Evolutionary conservation across 2,329 filamentous ascomycete genomes (phyloP), one percentile per base, ranked within the genome.

Genomic region (Fusarium musae): DNA sequence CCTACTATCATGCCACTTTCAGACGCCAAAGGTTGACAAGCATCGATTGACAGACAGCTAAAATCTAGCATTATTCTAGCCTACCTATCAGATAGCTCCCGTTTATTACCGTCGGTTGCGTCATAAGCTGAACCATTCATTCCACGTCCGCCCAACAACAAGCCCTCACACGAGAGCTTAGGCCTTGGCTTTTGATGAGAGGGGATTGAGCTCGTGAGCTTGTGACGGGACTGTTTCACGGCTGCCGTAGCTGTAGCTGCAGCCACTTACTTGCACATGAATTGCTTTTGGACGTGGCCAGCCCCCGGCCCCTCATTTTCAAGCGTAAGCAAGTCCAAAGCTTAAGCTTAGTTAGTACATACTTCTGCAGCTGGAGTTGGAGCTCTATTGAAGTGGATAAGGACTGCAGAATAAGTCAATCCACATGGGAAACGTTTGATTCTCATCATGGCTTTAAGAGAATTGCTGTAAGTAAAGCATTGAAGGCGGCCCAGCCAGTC

Each of bases 241-340:
- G 65, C 74, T 58, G 70, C 67, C 40, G 75, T 74, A 59, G 37
- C 42, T 70, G 75, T 74, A 59, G 37, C 42, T 70, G 37, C 50
- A 65, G 65, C 56, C 36, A 39, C 64, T 67, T 32, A 42, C 64
- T 64, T 64, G 50, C 39, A 61, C 46, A 68, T 70, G 59, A n/a
- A 52, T 71, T 70, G 43, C 58, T 73, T 73, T 71, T 57, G 47
- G 65, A 34, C 37, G 47, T 65, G 37, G 28, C 37, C 42, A 56
- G 67, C 70, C 70, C 70, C 37, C 42, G 50, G 67, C 70, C 70
- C 70, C 70, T 73, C 70, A 67, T 39, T 63, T 53, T 43, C 66
- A 69, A 65, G 15, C 40, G 52, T 42, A 49, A 72, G 37, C 61
- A 72, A 40, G 17, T 58, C 17, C 44, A 65, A 59, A 70, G 52